Percentiles rank a stretch among this genome's conserved stretches.
phyloP scores from a whole-genome alignment of 1,284 basidiomycete species.

The Thecaphora thlaspeos region DNA sequence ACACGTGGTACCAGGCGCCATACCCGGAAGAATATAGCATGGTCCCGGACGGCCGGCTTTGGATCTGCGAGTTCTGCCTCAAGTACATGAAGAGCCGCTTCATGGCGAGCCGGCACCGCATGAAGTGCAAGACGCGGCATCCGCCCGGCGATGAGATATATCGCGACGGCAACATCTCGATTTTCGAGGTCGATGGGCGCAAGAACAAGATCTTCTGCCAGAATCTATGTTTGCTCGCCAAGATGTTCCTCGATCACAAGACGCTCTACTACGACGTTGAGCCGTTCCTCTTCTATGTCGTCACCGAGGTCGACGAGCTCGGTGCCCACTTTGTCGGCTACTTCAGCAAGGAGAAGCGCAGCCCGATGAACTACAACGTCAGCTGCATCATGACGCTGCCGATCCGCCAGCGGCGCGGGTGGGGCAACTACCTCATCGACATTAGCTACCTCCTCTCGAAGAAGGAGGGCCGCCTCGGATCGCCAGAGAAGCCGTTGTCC shows the following conservation, averaged over 20 bases:
- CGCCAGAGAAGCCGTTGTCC: slow-evolving; percentile 94
- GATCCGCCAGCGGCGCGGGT: slow-evolving; percentile 83
- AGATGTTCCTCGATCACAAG: slow-evolving; percentile 99
- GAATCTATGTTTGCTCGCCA: slow-evolving; percentile 95
- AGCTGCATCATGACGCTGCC: slow-evolving; percentile 99
- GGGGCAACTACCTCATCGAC: slow-evolving; percentile 92
- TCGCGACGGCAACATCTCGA: slow-evolving; percentile 79
- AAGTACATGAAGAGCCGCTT: slow-evolving; percentile 98
- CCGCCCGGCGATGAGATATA: slow-evolving; percentile 99
- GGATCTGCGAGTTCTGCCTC: slow-evolving; percentile 97
- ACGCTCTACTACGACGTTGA: slow-evolving; percentile 99
- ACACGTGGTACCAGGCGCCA: slow-evolving; percentile 98
- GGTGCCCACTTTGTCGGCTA: slow-evolving; percentile 96
- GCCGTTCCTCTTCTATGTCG: slow-evolving; percentile 98
- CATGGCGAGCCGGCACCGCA: slow-evolving; percentile 77
- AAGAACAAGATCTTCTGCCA: slow-evolving; percentile 99
- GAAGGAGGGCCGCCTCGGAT: slow-evolving; percentile 93
- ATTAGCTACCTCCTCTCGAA: slow-evolving; percentile 80
- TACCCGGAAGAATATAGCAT: slow-evolving; percentile 96
- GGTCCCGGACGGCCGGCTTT: slow-evolving; percentile 86
- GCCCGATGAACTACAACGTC: slow-evolving; percentile 85
- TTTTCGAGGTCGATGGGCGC: slow-evolving; percentile 96
- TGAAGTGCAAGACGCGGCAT: slow-evolving; percentile 88
- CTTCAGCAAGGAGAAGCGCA: slow-evolving; percentile 98
- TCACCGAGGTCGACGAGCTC: slow-evolving; percentile 83